Conservation (phyloP, 192 early-diverging fungal species). For the Backusella morwellensis region DNA sequence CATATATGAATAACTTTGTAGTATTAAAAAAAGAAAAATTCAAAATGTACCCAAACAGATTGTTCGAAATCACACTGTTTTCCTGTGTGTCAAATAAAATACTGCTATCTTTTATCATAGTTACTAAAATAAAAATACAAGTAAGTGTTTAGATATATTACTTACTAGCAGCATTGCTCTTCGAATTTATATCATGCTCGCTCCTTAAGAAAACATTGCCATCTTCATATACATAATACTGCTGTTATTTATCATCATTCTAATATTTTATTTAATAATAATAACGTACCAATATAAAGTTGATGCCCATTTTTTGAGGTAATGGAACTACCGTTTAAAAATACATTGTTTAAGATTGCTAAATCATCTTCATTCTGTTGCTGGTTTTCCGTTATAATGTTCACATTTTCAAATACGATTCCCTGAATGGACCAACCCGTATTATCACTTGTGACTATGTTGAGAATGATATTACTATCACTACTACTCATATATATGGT, state of each 20-base stretch:
- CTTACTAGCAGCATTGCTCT: slow-evolving; percentile 17
- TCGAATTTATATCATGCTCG: background rate
- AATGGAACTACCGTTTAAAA: slow-evolving; percentile 11
- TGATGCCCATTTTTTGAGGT: slow-evolving; percentile 13
- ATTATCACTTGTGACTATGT: slow-evolving; percentile 9
- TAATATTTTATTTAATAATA: background rate
- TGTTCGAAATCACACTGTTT: slow-evolving; percentile 24
- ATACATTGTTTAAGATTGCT: slow-evolving; percentile 11
- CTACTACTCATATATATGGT: background rate
- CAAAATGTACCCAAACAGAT: slow-evolving; percentile 18
- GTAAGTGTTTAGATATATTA: background rate
- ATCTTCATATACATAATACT: background rate
- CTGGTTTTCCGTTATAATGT: slow-evolving; percentile 8
- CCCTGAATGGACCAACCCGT: slow-evolving; percentile 15
- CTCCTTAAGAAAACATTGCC: slow-evolving; percentile 19
- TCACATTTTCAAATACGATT: slow-evolving; percentile 25
- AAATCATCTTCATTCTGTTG: slow-evolving; percentile 9
- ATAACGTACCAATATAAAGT: slow-evolving; percentile 14
- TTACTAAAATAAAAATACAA: background rate
- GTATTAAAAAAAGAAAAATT: background rate
- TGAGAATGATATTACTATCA: background rate
- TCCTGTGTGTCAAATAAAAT: slow-evolving; percentile 13
- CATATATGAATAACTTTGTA: background rate
- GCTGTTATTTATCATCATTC: too few relatives aligned
- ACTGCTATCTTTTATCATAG: background rate